Evolutionary conservation across 192 early-diverging fungal genomes (phyloP).

Genomic region (Linderina pennispora): DNA sequence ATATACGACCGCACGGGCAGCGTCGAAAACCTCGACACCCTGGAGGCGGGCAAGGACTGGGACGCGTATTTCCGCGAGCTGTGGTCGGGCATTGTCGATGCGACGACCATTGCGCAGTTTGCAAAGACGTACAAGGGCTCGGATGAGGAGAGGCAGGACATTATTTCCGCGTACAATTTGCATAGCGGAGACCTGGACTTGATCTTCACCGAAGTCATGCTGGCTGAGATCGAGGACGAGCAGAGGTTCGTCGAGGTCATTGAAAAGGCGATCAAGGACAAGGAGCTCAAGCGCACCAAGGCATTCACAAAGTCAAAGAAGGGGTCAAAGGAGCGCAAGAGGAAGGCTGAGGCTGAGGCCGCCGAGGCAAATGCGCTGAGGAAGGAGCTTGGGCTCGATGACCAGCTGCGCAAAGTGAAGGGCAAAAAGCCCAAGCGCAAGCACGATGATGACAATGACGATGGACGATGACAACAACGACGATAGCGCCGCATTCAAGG

Average conservation of each 20-base stretch:
- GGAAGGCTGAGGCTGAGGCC: slow-evolving; percentile 55
- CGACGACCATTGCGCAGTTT: slow-evolving; percentile 71
- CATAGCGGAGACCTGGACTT: slow-evolving; percentile 64
- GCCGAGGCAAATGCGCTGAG: slow-evolving; percentile 53
- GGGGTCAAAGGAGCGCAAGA: slow-evolving; percentile 46
- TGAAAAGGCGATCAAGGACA: slow-evolving; percentile 55
- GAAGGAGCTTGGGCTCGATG: slow-evolving; percentile 55
- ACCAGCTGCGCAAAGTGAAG: slow-evolving; percentile 47
- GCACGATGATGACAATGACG: slow-evolving; percentile 3
- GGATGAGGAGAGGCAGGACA: slow-evolving; percentile 65
- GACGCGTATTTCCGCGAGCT: slow-evolving; percentile 76
- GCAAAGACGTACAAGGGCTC: slow-evolving; percentile 66
- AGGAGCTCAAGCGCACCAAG: slow-evolving; percentile 47
- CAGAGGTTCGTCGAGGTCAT: slow-evolving; percentile 57
- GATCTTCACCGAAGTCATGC: slow-evolving; percentile 58
- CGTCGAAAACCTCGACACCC: slow-evolving; percentile 45
- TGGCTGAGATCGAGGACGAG: slow-evolving; percentile 59
- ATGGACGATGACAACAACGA: slow-evolving; percentile 17
- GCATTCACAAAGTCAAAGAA: slow-evolving; percentile 51
- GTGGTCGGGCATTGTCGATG: slow-evolving; percentile 65
- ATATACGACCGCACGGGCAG: slow-evolving; percentile 75
- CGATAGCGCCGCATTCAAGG: slow-evolving; percentile 39
- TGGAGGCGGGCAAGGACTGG: slow-evolving; percentile 63
- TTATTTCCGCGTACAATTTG: slow-evolving; percentile 58
- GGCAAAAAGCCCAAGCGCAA: slow-evolving; percentile 32